Evolutionary conservation across 2,329 filamentous ascomycete species (phyloP).

Genomic region (Xylaria multiplex): DNA sequence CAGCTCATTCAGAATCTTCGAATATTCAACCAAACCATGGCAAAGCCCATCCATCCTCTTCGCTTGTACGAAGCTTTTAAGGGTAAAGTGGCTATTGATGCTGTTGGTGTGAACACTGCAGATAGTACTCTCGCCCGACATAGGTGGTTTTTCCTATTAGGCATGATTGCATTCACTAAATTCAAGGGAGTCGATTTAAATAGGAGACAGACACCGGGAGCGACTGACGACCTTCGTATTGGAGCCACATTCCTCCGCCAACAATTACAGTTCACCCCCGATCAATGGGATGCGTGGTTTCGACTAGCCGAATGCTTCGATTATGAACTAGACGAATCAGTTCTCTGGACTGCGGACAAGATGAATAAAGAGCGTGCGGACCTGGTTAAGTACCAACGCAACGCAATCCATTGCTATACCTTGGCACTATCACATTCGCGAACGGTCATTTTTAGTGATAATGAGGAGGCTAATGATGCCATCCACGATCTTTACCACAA

Average conservation of each 20-base stretch:
- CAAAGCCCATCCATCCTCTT: slow-evolving; percentile 83
- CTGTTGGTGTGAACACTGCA: slow-evolving; percentile 72
- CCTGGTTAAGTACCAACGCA: slow-evolving; percentile 78
- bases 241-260: slow-evolving; percentile 82
- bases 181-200: slow-evolving; percentile 77
- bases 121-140: slow-evolving; percentile 80
- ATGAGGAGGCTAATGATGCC: slow-evolving; percentile 58
- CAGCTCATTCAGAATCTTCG: slow-evolving; percentile 89
- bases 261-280: slow-evolving; percentile 82
- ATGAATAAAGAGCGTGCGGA: slow-evolving; percentile 85
- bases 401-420: slow-evolving; percentile 83
- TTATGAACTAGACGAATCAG: slow-evolving; percentile 85
- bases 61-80: slow-evolving; percentile 82
- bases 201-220: slow-evolving; percentile 79
- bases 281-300: slow-evolving; percentile 92
- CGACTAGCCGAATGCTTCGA: slow-evolving; percentile 87
- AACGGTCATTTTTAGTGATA: slow-evolving; percentile 54
- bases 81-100: slow-evolving; percentile 79
- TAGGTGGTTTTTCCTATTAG: slow-evolving; percentile 92
- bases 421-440: slow-evolving; percentile 67
- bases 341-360: slow-evolving; percentile 90
- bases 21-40: slow-evolving; percentile 82
- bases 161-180: slow-evolving; percentile 87
- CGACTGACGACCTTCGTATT: slow-evolving; percentile 85
- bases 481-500: slow-evolving; percentile 69